phyloP scores from a whole-genome alignment of 257 asterid species.

The Nicotiana noctiflora region DNA sequence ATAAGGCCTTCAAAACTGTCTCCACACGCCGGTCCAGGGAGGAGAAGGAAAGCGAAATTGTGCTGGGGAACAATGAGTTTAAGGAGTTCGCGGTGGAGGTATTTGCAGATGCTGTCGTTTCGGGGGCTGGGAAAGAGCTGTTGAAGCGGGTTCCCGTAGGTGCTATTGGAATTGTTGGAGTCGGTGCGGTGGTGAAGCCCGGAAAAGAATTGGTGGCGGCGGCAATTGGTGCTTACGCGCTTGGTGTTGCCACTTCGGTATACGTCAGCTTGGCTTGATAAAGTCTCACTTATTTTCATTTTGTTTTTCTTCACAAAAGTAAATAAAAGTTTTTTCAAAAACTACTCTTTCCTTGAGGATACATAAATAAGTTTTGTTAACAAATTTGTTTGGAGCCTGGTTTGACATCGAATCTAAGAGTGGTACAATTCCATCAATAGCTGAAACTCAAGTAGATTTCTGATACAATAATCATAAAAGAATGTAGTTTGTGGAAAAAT shows the following conservation, averaged over 20 bases:
- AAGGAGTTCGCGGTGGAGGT: conserved; percentile 46
- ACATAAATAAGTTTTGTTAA: neutral
- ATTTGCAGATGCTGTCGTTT: conserved; percentile 45
- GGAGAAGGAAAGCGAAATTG: conserved; percentile 11
- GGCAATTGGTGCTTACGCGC: conserved; percentile 76
- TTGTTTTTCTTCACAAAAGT: neutral
- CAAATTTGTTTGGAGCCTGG: neutral
- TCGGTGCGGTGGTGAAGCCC: conserved; percentile 50
- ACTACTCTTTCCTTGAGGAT: too few species aligned
- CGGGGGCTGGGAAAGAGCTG: conserved; percentile 35
- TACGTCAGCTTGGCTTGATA: conserved; percentile 34
- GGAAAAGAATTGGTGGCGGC: conserved; percentile 47
- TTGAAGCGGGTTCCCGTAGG: conserved; percentile 61
- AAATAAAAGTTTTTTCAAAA: neutral
- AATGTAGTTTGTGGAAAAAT: too few species aligned
- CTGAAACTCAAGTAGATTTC: too few species aligned
- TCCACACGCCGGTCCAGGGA: conserved; percentile 26
- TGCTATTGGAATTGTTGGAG: conserved; percentile 56
- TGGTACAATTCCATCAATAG: too few species aligned
- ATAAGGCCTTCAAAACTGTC: conserved; percentile 37
- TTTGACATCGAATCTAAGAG: too few species aligned
- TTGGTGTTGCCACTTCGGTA: conserved; percentile 46
- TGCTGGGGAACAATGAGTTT: conserved; percentile 46
- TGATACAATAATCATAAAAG: too few species aligned
- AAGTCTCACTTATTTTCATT: neutral